Evolutionary conservation across 2,329 filamentous ascomycete genomes (phyloP).

Genomic region (Lecanicillium sp.): DNA sequence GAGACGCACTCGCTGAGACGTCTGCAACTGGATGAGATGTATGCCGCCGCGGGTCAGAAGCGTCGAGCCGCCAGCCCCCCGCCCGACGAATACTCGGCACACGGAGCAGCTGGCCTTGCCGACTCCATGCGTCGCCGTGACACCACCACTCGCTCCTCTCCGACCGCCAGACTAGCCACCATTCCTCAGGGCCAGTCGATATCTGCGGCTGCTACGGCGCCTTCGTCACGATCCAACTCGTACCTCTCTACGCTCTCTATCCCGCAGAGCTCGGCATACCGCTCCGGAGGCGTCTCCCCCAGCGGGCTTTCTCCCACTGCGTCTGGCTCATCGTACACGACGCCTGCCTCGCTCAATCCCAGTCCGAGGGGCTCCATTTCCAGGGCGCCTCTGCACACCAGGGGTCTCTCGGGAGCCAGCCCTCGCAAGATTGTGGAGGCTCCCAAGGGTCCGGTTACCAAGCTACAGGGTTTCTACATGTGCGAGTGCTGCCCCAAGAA

Average conservation of each 20-base stretch:
- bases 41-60: conserved; percentile 39
- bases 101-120: conserved; percentile 27
- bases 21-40: conserved; percentile 39
- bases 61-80: conserved; percentile 48
- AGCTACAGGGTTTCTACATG: conserved; percentile 50
- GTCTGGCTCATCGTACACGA: conserved; percentile 40
- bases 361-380: conserved; percentile 40
- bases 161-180: conserved; percentile 39
- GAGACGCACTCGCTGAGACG: conserved; percentile 42
- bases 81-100: conserved; percentile 35
- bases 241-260: conserved; percentile 39
- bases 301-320: conserved; percentile 43
- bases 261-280: conserved; percentile 34
- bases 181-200: conserved; percentile 35
- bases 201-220: conserved; percentile 33
- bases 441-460: conserved; percentile 36
- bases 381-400: conserved; percentile 32
- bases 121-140: conserved; percentile 42
- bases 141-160: conserved; percentile 39
- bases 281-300: conserved; percentile 36
- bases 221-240: conserved; percentile 34
- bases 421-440: conserved; percentile 44
- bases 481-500: conserved; percentile 97
- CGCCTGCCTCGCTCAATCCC: conserved; percentile 38
- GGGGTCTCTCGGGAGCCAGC: conserved; percentile 38